A percentile compares a stretch with the other conserved stretches of the same genome.
Evolutionary conservation across 345 rosid species (phyloP).

Genomic region (Euphorbia lathyris): DNA sequence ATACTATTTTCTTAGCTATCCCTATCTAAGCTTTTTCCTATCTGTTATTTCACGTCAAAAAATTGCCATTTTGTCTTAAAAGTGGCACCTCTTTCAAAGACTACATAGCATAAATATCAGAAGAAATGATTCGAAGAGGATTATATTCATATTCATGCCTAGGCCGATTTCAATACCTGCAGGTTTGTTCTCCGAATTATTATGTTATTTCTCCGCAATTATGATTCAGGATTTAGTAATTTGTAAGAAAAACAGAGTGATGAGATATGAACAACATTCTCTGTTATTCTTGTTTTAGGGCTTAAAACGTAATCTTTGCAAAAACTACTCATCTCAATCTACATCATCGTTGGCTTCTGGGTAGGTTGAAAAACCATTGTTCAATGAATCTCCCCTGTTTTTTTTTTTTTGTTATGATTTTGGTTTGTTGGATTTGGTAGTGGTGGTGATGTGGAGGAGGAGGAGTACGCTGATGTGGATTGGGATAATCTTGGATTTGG

Average conservation of each 20-base stretch:
- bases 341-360: conserved; percentile 28
- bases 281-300: neutral
- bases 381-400: too few relatives aligned
- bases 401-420: neutral
- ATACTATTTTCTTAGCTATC: neutral
- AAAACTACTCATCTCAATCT: conserved; percentile 30
- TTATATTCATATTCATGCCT: conserved; percentile 2
- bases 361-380: conserved; percentile 16
- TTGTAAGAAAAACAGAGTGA: neutral
- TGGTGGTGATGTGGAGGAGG: conserved; percentile 26
- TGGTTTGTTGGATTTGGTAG: neutral
- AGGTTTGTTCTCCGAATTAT: conserved; percentile 19
- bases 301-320: neutral
- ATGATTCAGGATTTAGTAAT: neutral
- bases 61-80: neutral
- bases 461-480: conserved; percentile 69
- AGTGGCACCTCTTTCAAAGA: neutral
- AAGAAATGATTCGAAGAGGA: conserved; percentile 23
- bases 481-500: conserved; percentile 88
- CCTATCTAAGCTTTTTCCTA: neutral
- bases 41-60: conserved; percentile 25
- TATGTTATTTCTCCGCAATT: neutral
- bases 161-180: conserved; percentile 12
- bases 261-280: too few relatives aligned
- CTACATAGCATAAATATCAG: neutral